Base-by-base conservation (phyloP, 164 flowering plant genomes). In the Vitis labrusca region DNA sequence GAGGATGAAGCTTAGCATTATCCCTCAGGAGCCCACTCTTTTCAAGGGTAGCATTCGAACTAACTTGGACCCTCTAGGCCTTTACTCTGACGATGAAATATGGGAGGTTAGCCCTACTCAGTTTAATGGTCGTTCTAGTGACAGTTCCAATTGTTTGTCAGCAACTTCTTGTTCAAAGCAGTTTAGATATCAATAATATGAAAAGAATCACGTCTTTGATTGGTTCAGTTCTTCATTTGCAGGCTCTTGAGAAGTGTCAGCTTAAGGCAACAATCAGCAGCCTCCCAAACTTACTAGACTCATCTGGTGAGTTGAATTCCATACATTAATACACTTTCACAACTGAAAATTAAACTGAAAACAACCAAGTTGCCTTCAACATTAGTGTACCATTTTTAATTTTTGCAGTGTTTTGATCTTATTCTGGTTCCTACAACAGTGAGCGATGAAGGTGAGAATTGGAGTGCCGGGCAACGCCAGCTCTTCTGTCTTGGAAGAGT, bases 11-110 rank as follows among this genome's bases (percentile, higher is more conserved):
- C 88, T 94, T 29, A 86, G 95, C 75, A 86, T 92, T 71, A 91
- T 94, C 68, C 98, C 98, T 69, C 98, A 94, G 74, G 97, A 92
- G 37, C 91, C 97, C 65, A 87, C 97, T 10, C 94, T 94, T 63
- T 92, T 94, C 73, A 75, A 75, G 71, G 98, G 97, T 17, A 88
- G 87, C 29, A 71, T 94, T n/a, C 71, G 97, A 47, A 83, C 89
- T 9, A 94, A 92, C 81, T 68, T 92, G 77, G 97, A 91, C 63
- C 97, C 98, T 66, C 63, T 91, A 32, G 93, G 92, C 58, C 81
- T 85, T 14, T 83, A 87, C 73, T 76, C 91, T 11, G 98, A 94
- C 63, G 73, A 80, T 23, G 90, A 89, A 64, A 85, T 94, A 73
- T 92, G 98, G 97, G 68, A 82, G 91, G 98, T 92, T 16, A 80